phyloP scores from a whole-genome alignment of 305 asterid species.

The Fraxinus velutina region DNA sequence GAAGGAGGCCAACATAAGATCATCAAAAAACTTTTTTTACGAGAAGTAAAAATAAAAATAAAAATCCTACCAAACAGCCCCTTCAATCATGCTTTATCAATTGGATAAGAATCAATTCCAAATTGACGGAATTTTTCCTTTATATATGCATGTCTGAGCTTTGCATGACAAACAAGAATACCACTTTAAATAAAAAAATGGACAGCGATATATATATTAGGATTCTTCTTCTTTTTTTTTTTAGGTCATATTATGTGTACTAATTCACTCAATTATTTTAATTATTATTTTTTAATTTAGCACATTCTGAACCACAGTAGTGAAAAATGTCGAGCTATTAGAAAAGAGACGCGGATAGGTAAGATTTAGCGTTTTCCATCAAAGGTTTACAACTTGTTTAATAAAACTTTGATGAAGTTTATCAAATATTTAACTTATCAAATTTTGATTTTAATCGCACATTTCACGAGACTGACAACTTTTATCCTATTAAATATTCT shows the following conservation, averaged over 20 bases:
- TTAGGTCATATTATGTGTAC: neutral
- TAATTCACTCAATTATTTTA: neutral
- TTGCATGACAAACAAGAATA: neutral
- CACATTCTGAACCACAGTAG: neutral
- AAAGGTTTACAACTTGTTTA: neutral
- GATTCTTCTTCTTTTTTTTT: neutral
- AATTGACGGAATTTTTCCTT: neutral
- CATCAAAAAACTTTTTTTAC: neutral
- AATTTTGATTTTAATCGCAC: neutral
- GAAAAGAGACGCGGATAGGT: neutral
- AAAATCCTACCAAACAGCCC: neutral
- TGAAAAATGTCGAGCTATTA: neutral
- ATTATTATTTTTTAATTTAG: neutral
- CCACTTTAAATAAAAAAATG: neutral
- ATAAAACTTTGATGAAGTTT: neutral
- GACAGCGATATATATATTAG: neutral
- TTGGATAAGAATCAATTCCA: neutral
- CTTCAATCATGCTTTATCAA: neutral
- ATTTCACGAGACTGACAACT: neutral
- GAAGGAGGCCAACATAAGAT: neutral
- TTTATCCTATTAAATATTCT: neutral
- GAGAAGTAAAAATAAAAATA: neutral
- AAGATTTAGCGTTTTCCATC: neutral
- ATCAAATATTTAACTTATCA: neutral
- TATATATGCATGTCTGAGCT: neutral